These are phyloP conservation scores for Globisporangium ultimum DNA, from an alignment of 352 stramenopile species.

Conservation along the genomic window DNA sequence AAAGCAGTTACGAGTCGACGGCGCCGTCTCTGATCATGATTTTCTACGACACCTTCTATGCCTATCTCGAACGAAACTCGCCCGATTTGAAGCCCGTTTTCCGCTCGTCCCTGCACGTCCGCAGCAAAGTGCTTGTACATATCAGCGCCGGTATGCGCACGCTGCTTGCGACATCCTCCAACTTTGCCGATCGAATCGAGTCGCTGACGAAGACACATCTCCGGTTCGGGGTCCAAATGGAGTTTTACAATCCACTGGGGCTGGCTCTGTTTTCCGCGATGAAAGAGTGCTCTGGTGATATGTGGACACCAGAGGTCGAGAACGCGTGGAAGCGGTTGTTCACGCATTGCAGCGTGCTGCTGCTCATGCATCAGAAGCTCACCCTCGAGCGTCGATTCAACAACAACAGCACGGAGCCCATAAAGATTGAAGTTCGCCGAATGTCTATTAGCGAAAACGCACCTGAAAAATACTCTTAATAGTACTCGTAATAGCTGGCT, in stretches of 20 bases:
- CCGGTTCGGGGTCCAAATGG: constrained; percentile 85
- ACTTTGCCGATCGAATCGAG: too few relatives aligned
- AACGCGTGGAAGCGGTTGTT: constrained; percentile 40
- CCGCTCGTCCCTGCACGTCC: constrained; percentile 46
- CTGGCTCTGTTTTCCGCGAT: constrained; percentile 84
- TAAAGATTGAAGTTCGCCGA: too few relatives aligned
- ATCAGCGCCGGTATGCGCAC: constrained; percentile 65
- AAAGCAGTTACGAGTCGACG: constrained; percentile 16
- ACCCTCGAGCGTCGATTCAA: too few relatives aligned
- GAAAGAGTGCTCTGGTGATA: constrained; percentile 33
- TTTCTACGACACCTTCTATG: constrained; percentile 50
- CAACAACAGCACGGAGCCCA: too few relatives aligned
- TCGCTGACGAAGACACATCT: too few relatives aligned
- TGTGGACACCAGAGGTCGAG: constrained; percentile 39
- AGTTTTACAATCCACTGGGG: constrained; percentile 88
- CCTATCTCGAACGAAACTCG: constrained; percentile 37
- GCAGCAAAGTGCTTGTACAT: constrained; percentile 85
- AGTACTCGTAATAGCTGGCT: too few relatives aligned
- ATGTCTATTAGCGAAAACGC: too few relatives aligned
- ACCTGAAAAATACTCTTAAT: too few relatives aligned
- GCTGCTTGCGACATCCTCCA: too few relatives aligned
- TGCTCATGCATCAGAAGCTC: constrained; percentile 27
- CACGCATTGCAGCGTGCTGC: constrained; percentile 31
- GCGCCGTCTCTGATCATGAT: constrained; percentile 19
- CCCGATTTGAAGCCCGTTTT: constrained; percentile 44